Percentiles rank a stretch among this genome's conserved stretches.
Conservation (phyloP, 805 yeast species). For the Schwanniomyces polymorphus region DNA sequence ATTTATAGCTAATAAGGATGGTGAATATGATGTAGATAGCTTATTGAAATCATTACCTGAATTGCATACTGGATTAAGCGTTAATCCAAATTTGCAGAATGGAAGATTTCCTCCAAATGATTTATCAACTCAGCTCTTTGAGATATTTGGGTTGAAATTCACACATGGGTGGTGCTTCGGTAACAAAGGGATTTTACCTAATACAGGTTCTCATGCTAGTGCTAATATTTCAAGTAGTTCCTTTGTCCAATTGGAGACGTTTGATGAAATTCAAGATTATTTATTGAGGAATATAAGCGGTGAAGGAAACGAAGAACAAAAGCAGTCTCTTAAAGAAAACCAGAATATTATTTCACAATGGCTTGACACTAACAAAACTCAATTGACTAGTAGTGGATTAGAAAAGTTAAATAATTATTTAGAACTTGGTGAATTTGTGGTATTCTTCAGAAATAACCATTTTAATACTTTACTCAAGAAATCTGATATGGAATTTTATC, state of each 20-base stretch:
- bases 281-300: conserved; percentile 31
- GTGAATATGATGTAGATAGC: conserved; percentile 22
- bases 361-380: conserved; percentile 67
- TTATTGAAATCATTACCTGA: conserved; percentile 60
- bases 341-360: conserved; percentile 25
- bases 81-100: conserved; percentile 62
- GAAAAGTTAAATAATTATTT: conserved; percentile 43
- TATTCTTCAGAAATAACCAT: conserved; percentile 89
- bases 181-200: not conserved
- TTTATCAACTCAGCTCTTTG: conserved; percentile 56
- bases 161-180: conserved; percentile 84
- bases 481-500: conserved; percentile 50
- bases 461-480: conserved; percentile 68
- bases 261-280: conserved; percentile 60
- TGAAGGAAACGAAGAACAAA: conserved; percentile 8
- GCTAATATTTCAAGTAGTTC: conserved; percentile 5
- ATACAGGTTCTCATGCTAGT: not conserved
- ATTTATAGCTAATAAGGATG: conserved; percentile 15
- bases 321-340: conserved; percentile 4
- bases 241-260: conserved; percentile 26
- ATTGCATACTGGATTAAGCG: conserved; percentile 67
- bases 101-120: conserved; percentile 54
- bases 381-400: conserved; percentile 72
- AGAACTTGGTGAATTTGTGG: conserved; percentile 54
- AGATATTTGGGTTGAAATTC: conserved; percentile 56